These are phyloP conservation scores for Hemileccinum impolitum DNA, from an alignment of 768 basidiomycete species.

Conservation along the genomic window DNA sequence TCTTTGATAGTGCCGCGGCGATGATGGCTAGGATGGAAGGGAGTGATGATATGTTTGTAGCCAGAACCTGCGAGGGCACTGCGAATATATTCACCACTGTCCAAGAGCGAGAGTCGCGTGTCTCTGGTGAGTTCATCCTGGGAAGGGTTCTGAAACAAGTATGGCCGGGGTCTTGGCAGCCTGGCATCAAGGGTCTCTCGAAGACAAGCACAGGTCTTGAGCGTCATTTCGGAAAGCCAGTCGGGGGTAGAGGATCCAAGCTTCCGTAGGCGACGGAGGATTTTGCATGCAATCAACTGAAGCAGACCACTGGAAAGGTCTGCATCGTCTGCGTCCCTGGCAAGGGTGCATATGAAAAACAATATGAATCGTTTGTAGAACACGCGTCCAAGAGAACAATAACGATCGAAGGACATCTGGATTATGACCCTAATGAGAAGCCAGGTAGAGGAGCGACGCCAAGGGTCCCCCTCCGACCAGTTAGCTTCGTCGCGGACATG, in stretches of 20 bases:
- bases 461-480: not conserved
- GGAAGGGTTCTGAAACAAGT: slow-evolving; percentile 17
- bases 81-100: slow-evolving; percentile 28
- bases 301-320: slow-evolving; percentile 20
- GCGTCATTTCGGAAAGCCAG: slow-evolving; percentile 37
- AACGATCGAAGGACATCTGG: slow-evolving; percentile 21
- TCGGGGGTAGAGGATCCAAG: slow-evolving; percentile 12
- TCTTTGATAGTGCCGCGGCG: slow-evolving; percentile 7
- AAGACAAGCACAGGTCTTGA: slow-evolving; percentile 27
- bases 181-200: not conserved
- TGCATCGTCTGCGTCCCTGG: slow-evolving; percentile 15
- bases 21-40: not conserved
- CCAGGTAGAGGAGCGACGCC: slow-evolving; percentile 35
- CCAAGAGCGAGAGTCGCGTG: slow-evolving; percentile 32
- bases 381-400: slow-evolving; percentile 1
- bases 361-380: slow-evolving; percentile 48
- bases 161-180: slow-evolving; percentile 19
- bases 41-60: slow-evolving; percentile 7
- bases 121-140: slow-evolving; percentile 16
- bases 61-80: slow-evolving; percentile 9
- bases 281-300: slow-evolving; percentile 21
- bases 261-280: slow-evolving; percentile 18
- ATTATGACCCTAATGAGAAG: slow-evolving; percentile 29
- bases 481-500: slow-evolving; percentile 11
- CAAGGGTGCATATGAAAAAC: slow-evolving; percentile 32